These are phyloP conservation scores for Xylariaceae sp. DNA, from an alignment of 2,329 filamentous ascomycete genomes.

Conservation along the genomic window DNA sequence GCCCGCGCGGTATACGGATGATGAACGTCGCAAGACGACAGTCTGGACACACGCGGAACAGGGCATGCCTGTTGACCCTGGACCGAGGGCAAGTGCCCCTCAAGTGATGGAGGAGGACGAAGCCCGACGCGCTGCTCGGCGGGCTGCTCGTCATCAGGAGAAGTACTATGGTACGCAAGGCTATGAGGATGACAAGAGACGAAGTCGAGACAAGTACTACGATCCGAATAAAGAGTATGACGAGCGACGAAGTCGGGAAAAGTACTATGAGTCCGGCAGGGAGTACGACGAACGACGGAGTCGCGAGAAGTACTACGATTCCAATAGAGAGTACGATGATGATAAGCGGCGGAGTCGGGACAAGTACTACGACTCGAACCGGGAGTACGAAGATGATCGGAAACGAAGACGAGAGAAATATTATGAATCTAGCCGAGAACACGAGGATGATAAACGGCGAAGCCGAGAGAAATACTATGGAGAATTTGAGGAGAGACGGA, in stretches of 20 bases:
- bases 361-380: conserved; percentile 29
- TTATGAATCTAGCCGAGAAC: conserved; percentile 35
- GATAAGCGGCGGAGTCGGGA: background rate
- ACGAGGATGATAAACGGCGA: conserved; percentile 41
- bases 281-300: too few relatives aligned
- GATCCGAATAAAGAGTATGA: conserved; percentile 19
- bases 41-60: conserved; percentile 18
- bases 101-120: conserved; percentile 43
- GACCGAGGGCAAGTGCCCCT: conserved; percentile 32
- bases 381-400: conserved; percentile 42
- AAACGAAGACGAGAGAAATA: conserved; percentile 33
- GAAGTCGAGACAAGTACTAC: conserved; percentile 36
- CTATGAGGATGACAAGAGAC: too few relatives aligned
- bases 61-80: background rate
- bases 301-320: conserved; percentile 38
- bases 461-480: conserved; percentile 27
- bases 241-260: background rate
- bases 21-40: conserved; percentile 27
- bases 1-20: conserved; percentile 34
- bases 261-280: conserved; percentile 16
- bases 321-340: background rate
- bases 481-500: conserved; percentile 40
- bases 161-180: too few relatives aligned
- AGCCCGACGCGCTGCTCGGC: conserved; percentile 46
- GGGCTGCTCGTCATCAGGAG: conserved; percentile 36